phyloP scores from a whole-genome alignment of 257 asterid species.

The Solanum chmielewskii region DNA sequence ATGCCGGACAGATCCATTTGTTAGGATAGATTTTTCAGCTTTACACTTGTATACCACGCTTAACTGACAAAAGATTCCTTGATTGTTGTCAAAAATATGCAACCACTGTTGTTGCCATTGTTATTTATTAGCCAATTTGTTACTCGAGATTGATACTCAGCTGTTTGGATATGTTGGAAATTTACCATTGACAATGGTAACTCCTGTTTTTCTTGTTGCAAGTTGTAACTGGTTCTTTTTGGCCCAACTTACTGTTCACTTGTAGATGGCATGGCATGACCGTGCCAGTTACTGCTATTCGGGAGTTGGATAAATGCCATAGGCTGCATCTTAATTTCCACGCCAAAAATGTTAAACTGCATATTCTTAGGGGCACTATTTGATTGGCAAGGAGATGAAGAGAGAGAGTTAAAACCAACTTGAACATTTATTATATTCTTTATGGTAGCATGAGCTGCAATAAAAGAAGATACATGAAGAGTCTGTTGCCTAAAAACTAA shows the following conservation, averaged over 20 bases:
- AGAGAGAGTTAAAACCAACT: neutral
- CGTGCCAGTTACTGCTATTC: neutral
- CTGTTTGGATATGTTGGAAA: neutral
- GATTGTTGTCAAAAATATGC: neutral
- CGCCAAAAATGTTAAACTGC: too few species aligned
- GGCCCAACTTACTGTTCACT: neutral
- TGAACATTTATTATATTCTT: constrained; percentile 10
- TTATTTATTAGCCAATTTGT: neutral
- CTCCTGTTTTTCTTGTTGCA: neutral
- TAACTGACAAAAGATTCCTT: neutral
- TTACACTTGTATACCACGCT: neutral
- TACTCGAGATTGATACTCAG: neutral
- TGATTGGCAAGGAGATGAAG: neutral
- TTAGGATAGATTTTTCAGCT: neutral
- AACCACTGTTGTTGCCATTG: neutral
- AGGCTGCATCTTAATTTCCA: neutral
- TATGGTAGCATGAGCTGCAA: constrained; percentile 21
- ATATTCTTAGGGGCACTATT: neutral
- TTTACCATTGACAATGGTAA: neutral
- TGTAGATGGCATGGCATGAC: neutral
- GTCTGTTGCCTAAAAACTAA: constrained; percentile 23
- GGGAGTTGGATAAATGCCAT: neutral
- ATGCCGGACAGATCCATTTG: neutral
- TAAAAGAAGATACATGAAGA: constrained; percentile 13
- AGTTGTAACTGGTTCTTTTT: neutral